phyloP scores from a whole-genome alignment of 768 basidiomycete species.

The Rubroboletus pulcherrimus region DNA sequence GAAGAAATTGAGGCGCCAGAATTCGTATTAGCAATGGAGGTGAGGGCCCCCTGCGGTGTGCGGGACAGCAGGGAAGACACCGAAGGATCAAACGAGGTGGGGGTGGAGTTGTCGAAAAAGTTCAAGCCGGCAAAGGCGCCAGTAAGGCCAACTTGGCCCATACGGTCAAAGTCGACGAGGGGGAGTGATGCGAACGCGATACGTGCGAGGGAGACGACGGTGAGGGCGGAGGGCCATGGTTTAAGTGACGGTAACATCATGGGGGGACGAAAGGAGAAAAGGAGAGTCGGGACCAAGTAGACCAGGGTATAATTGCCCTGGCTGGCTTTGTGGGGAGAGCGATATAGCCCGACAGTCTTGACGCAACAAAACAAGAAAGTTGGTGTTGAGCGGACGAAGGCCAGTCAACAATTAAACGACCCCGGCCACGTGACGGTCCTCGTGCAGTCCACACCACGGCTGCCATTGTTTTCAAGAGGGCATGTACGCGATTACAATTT shows the following conservation, averaged over 20 bases:
- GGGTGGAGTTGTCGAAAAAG: conserved; percentile 57
- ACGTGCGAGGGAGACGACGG: conserved; percentile 15
- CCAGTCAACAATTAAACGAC: conserved; percentile 6
- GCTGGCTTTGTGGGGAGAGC: neutral
- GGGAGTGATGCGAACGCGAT: conserved; percentile 42
- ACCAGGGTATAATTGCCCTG: conserved; percentile 10
- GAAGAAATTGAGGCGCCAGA: conserved; percentile 72
- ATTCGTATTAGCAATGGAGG: conserved; percentile 73
- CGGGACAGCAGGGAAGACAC: conserved; percentile 71
- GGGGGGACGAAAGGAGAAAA: neutral
- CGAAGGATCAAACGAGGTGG: conserved; percentile 62
- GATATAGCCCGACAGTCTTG: neutral
- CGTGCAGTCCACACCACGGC: neutral
- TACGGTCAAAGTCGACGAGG: conserved; percentile 67
- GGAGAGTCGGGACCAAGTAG: conserved; percentile 1
- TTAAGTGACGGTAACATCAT: conserved; percentile 6
- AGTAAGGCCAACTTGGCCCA: conserved; percentile 88
- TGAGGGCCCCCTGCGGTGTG: conserved; percentile 59
- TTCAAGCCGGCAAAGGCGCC: conserved; percentile 89
- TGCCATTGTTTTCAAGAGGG: too few species aligned
- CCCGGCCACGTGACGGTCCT: conserved; percentile 23
- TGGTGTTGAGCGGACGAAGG: neutral
- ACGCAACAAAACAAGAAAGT: neutral
- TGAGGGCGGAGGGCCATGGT: conserved; percentile 26
- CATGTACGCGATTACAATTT: neutral